Base-by-base conservation (phyloP, 257 asterid genomes). In the Gardenia jasminoides region DNA sequence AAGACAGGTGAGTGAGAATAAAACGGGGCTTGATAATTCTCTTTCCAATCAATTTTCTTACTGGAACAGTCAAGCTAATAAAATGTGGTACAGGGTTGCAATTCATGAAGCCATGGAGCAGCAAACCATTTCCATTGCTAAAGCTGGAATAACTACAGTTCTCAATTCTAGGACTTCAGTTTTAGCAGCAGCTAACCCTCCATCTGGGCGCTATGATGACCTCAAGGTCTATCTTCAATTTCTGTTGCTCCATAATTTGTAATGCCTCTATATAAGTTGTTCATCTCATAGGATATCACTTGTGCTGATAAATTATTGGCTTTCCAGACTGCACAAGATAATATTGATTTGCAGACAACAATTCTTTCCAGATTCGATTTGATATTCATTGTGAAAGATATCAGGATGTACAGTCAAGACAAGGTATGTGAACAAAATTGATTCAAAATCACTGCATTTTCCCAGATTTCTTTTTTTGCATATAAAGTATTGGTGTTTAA, bases 31-130 rank as follows among this genome's bases (percentile, higher is more conserved):
- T 66, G 80, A 72, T 79, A 19, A 64, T 30, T 24, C 41, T 66
- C 70, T 80, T 31, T 78, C 67, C 19, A 76, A 76, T 44, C 75
- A 59, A 50, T 74, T 64, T 44, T 59, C 64, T 43, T 69, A 62
- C 28, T 80, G 68, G 78, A 77, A 41, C 8, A 78, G 78, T 89
- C 65, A 75, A 74, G 74, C 52, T 72, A 82, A 74, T 78, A 79
- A 36, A 67, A 48, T 82, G 84, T 88, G 65, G 56, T 76, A 26
- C 79, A 93, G 99, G 89, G 98, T 96, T 87, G 99, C 99, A 77
- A 96, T 96, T 81, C 99, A 96, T 82, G 99, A 96, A 91, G 99
- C 99, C 33, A 96, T 96, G 99, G 99, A 96, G 83, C 99, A 96
- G 90, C 99, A 96, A 88, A 96, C 99, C n/a, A 96, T 96, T 83